Evolutionary conservation across 345 rosid genomes (phyloP), one percentile per base, ranked within the genome.

Genomic region (Aethionema arabicum): DNA sequence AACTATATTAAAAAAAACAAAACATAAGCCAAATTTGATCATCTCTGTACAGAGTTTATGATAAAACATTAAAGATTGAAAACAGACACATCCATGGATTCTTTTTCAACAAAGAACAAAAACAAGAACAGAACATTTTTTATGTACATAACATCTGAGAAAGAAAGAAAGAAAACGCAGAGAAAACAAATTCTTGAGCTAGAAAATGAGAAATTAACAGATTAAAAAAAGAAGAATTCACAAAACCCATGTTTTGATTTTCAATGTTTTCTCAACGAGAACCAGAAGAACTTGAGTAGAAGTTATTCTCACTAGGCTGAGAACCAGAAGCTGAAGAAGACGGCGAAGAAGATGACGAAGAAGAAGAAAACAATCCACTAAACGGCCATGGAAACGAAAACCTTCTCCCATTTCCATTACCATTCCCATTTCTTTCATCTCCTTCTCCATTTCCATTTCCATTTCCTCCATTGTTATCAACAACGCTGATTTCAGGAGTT

Each of bases 351-450:
- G 27, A 21, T 2, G 27, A 63, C 0, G 83, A 81, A 2, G 91
- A 78, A 6, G 95, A 79, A 5, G 91, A 82, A 67, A 92, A 86
- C 52, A 86, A 76, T 21, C 93, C 81, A 71, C 71, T 85, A 52
- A 92, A 88, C 5, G 87, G 96, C 98, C 98, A 92, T 8, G 81
- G 86, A 51, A 86, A 31, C 4, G 88, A 67, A 39, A 85, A 92
- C 80, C 98, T 71, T 56, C 98, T 76, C 32, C 82, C 87, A 47
- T 61, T 67, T 10, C 76, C 71, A 7, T 63, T 80, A 39, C 83
- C 27, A 21, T 21, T 84, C 63, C 78, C 62, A 36, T 65, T 78
- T 85, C 32, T 67, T 78, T 63, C 79, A 80, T 57, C 76, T 51
- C 80, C 88, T 58, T 76, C 87, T 10, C 8, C 44, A 37, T 32